phyloP scores from a whole-genome alignment of 2,329 filamentous ascomycete genomes.

The Myotisia sp. region DNA sequence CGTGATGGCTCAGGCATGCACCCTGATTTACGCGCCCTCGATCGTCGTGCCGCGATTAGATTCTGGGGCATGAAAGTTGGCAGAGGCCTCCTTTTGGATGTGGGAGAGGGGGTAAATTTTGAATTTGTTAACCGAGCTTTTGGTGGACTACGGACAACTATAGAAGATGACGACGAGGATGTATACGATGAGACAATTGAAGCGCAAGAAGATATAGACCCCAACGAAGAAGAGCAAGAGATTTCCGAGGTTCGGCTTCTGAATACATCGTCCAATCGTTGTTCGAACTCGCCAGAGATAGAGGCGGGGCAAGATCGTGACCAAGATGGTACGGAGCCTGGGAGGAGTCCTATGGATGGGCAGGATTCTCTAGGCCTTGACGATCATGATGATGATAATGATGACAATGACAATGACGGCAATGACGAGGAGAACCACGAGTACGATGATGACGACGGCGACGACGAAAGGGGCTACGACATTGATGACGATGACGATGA shows the following conservation, averaged over 20 bases:
- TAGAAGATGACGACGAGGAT: conserved; percentile 24
- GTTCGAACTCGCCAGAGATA: no score
- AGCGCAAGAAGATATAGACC: conserved; percentile 34
- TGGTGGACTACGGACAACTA: conserved; percentile 40
- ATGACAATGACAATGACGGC: conserved; percentile 13
- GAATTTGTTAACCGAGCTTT: conserved; percentile 46
- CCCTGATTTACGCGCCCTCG: conserved; percentile 21
- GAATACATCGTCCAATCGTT: neutral
- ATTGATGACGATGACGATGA: conserved; percentile 21
- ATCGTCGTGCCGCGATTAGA: conserved; percentile 21
- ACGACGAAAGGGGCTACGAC: conserved; percentile 18
- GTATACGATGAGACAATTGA: conserved; percentile 30
- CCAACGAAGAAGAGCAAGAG: conserved; percentile 32
- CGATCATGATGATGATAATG: conserved; percentile 7
- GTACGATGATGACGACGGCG: conserved; percentile 16
- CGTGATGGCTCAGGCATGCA: conserved; percentile 3
- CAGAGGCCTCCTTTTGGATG: conserved; percentile 44
- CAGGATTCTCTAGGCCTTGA: conserved; percentile 8
- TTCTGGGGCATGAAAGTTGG: conserved; percentile 50
- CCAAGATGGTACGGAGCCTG: neutral
- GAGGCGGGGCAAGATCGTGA: no score
- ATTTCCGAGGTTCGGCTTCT: conserved; percentile 25
- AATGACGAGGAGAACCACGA: conserved; percentile 17
- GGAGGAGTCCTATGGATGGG: neutral
- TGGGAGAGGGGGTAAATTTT: conserved; percentile 42